phyloP scores from a whole-genome alignment of 257 asterid genomes.

The Solanum tarijense region DNA sequence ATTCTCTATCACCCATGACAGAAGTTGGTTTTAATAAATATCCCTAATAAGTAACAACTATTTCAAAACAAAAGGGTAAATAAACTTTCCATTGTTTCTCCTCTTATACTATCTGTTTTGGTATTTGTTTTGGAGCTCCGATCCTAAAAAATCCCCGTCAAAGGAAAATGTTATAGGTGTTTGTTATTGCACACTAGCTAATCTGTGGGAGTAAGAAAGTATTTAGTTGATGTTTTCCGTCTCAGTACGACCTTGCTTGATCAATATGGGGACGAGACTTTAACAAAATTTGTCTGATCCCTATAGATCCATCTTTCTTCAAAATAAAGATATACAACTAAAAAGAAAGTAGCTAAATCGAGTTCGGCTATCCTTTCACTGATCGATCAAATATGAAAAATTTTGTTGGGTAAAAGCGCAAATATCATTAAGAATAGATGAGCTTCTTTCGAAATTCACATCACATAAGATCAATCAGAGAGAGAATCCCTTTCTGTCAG shows the following conservation, averaged over 20 bases:
- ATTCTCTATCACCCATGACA: neutral
- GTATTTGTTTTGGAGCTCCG: neutral
- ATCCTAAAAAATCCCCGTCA: neutral
- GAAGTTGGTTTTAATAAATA: neutral
- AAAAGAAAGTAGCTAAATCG: neutral
- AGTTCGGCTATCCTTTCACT: neutral
- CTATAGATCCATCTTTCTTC: neutral
- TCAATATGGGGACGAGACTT: neutral
- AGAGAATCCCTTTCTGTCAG: neutral
- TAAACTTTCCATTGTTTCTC: neutral
- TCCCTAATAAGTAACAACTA: neutral
- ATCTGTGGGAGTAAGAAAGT: neutral
- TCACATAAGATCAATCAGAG: neutral
- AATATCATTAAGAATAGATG: neutral
- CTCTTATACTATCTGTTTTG: neutral
- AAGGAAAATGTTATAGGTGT: neutral
- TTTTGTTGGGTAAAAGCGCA: neutral
- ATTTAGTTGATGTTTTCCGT: neutral
- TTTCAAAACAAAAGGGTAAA: neutral
- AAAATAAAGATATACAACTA: neutral
- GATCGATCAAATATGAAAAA: neutral
- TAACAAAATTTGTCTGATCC: neutral
- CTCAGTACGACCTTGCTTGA: neutral
- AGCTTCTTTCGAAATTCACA: neutral
- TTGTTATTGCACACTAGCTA: neutral